Conservation (phyloP, 169 alveolate species). For the Eimeria maxima region DNA sequence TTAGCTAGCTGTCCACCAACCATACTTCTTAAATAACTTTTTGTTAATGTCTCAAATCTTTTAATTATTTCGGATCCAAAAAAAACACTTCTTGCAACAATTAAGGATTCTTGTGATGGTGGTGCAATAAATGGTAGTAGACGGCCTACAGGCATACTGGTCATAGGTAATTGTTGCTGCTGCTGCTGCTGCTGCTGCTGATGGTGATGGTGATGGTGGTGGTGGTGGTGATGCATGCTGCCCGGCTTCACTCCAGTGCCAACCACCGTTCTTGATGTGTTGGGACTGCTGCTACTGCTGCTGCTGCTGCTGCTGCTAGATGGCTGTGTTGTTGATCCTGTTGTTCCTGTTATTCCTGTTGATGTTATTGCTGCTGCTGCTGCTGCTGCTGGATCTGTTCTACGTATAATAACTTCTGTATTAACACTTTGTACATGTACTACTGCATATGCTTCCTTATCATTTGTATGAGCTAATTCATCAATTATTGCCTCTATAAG, state of each 20-base stretch:
- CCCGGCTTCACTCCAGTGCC: neutral
- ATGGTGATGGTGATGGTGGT: neutral
- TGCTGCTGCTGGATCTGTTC: neutral
- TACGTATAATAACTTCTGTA: neutral
- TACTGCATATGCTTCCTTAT: constrained; percentile 32
- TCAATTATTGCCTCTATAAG: neutral
- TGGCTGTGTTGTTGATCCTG: too few species aligned
- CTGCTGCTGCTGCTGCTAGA: neutral
- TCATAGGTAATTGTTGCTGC: too few species aligned
- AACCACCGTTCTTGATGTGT: neutral
- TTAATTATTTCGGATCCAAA: constrained; percentile 30
- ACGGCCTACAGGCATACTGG: neutral
- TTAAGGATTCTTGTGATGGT: constrained; percentile 6
- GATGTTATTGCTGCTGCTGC: too few species aligned
- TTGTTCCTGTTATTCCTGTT: too few species aligned
- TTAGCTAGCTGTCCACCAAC: constrained; percentile 34
- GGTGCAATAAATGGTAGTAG: constrained; percentile 2
- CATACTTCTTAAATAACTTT: neutral
- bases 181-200: constrained; percentile 13
- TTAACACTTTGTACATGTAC: constrained; percentile 11
- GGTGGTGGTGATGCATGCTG: too few species aligned
- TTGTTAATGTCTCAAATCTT: neutral
- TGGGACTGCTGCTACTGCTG: too few species aligned
- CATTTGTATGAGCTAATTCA: neutral
- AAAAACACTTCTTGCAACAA: neutral